Percentiles rank a stretch among this genome's conserved stretches.
These are phyloP conservation scores for Globisporangium yorkense DNA, from an alignment of 352 stramenopile genomes.

Conservation along the genomic window DNA sequence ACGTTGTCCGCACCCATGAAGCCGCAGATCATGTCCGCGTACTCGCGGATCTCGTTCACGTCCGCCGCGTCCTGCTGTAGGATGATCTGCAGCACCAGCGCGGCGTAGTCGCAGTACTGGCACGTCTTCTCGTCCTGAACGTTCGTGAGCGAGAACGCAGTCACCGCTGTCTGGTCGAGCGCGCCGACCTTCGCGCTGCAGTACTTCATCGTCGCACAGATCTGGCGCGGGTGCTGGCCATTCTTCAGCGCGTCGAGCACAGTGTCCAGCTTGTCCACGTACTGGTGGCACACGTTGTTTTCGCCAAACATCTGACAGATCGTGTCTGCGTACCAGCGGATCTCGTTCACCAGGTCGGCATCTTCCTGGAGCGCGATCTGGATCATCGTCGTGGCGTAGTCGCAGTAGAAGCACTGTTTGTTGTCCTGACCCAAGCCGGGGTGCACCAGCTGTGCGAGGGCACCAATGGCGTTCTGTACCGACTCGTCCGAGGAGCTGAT, in stretches of 20 bases:
- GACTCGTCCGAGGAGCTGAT: slow-evolving; percentile 5
- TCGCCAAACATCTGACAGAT: slow-evolving; percentile 65
- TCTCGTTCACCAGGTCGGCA: slow-evolving; percentile 36
- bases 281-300: slow-evolving; percentile 58
- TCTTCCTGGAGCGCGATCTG: slow-evolving; percentile 58
- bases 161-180: slow-evolving; percentile 21
- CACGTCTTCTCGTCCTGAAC: slow-evolving; percentile 35
- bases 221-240: slow-evolving; percentile 56
- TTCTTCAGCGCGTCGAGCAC: slow-evolving; percentile 59
- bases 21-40: slow-evolving; percentile 76
- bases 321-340: slow-evolving; percentile 63
- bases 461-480: slow-evolving; percentile 24
- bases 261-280: slow-evolving; percentile 63
- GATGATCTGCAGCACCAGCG: slow-evolving; percentile 49
- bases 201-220: slow-evolving; percentile 55
- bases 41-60: slow-evolving; percentile 47
- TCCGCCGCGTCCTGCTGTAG: slow-evolving; percentile 50
- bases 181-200: slow-evolving; percentile 21
- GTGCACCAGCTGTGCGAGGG: slow-evolving; percentile 11
- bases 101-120: slow-evolving; percentile 55
- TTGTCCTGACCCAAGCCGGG: slow-evolving; percentile 19
- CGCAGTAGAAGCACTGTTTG: slow-evolving; percentile 50
- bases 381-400: slow-evolving; percentile 51
- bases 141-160: slow-evolving; percentile 15
- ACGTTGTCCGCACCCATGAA: slow-evolving; percentile 57